Evolutionary conservation across 495 filamentous ascomycete species (phyloP), one percentile per base, ranked within the genome.

Genomic region (Penicillium antarcticum): DNA sequence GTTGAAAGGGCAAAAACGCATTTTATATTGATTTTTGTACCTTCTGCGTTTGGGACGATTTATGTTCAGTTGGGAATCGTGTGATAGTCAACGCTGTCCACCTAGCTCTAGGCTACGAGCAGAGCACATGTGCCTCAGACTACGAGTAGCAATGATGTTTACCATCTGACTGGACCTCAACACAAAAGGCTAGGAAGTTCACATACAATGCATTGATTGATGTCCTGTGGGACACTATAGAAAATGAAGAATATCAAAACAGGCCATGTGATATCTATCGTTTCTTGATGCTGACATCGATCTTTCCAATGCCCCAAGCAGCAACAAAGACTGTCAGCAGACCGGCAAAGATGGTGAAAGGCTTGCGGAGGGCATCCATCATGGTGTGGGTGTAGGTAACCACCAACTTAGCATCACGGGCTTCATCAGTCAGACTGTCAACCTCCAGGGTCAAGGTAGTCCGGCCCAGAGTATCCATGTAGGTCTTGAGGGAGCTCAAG

Each of bases 391-490:
- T 87, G 65, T 98, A 98, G n/a, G 87, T 87, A 24, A 96, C 87
- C 55, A 95, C 70, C 5, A 97, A 66, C 51, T 92, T 84, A 32
- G 85, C 82, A 56, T 91, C 88, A 50, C 95, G 77, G 29, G 86
- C 79, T 54, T 96, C 94, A 51, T 98, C 94, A 0, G 92, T 88
- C 51, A 98, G 71, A 61, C 94, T 95, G 42, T 85, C 78, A 21
- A 89, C 89, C 45, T 83, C 87, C 55, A 98, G 80, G 49, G 81
- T 87, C 41, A 98, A 78, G 3, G 86, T 82, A 21, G 91, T 91
- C 24, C 94, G 88, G 53, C 94, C 94, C 26, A 89, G 66, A 1
- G 95, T 98, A 70, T 98, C 94, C 79, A 98, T 87, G 70, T 90
- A 98, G 2, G 92, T 96, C 65, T 84, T 85, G 70, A 88, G 82